Evolutionary conservation across 192 early-diverging fungal genomes (phyloP).

Genomic region (Chytriomyces confervae): DNA sequence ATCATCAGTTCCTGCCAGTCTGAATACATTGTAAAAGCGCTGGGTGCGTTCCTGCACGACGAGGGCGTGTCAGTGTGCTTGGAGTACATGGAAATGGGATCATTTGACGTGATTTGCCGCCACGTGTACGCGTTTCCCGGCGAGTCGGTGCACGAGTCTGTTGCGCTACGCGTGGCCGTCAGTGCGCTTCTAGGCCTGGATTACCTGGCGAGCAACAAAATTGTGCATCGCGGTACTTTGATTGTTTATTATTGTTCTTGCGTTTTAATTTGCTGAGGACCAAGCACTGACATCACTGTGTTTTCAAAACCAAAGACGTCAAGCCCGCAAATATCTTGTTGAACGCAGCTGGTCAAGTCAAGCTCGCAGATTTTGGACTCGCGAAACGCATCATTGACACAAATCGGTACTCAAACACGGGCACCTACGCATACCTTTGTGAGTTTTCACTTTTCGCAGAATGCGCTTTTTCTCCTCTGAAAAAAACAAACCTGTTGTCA

Average conservation of each 20-base stretch:
- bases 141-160: conserved; percentile 80
- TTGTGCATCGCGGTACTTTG: conserved; percentile 83
- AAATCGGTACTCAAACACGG: conserved; percentile 86
- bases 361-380: conserved; percentile 97
- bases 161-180: conserved; percentile 84
- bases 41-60: conserved; percentile 85
- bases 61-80: conserved; percentile 89
- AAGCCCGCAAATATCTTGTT: conserved; percentile 97
- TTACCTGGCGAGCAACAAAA: conserved; percentile 80
- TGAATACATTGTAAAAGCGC: conserved; percentile 90
- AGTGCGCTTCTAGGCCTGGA: conserved; percentile 86
- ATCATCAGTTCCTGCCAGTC: conserved; percentile 87
- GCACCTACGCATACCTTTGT: conserved; percentile 92
- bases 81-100: conserved; percentile 93
- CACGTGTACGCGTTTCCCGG: conserved; percentile 40
- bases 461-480: neutral
- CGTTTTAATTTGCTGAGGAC: neutral
- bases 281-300: neutral
- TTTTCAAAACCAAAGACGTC: conserved; percentile 67
- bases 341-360: conserved; percentile 84
- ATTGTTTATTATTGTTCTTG: neutral
- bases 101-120: conserved; percentile 88
- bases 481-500: neutral
- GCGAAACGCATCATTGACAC: conserved; percentile 87
- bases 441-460: neutral